Evolutionary conservation across 2,329 filamentous ascomycete genomes (phyloP), one percentile per base, ranked within the genome.

Genomic region (Conoideocrella luteorostrata): DNA sequence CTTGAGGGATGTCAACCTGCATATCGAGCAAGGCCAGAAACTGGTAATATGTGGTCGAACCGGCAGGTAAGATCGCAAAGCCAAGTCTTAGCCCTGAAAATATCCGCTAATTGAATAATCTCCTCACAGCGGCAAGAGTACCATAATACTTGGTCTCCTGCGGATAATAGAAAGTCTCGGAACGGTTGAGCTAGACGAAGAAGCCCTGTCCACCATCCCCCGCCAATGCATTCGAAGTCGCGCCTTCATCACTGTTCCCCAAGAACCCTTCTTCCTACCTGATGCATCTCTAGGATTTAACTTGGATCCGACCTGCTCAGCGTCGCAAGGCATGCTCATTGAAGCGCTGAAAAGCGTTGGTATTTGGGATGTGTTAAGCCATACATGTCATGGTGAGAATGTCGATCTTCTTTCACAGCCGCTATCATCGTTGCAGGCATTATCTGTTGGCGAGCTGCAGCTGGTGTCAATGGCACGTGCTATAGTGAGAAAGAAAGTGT

Each of bases 401-500:
- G 7, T 23, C 32, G 11, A 42, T 13, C 48, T 59, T 29, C 50
- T 65, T 0, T 56, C 64, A 33, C 46, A 43, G 4, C 46, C 47
- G 3, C 36, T 65, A 4, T 55, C 53, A 2, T 39, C 41, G 2
- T 47, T 65, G 3, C 54, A 39, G n/a, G n/a, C 22, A 20, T n/a
- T 39, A 24, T 39, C 51, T 1, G 52, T 52, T 1, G 62, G 63
- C 4, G 61, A 65, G 44, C 44, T 50, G 2, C 62, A 66, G 40
- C 53, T 65, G 1, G 50, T 65, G 18, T 57, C 57, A 4, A 48
- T 66, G 3, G 55, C 58, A 5, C 51, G 63, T 7, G 59, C 59
- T n/a, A 13, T 22, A 20, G 32, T 22, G 11, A 33, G 36, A 6
- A 33, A 38, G 7, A 32, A 4, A 9, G 30, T 32, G 17, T 22